Evolutionary conservation across 2,329 filamentous ascomycete genomes (phyloP), one percentile per base, ranked within the genome.

Genomic region (Didymosphaeria variabile): DNA sequence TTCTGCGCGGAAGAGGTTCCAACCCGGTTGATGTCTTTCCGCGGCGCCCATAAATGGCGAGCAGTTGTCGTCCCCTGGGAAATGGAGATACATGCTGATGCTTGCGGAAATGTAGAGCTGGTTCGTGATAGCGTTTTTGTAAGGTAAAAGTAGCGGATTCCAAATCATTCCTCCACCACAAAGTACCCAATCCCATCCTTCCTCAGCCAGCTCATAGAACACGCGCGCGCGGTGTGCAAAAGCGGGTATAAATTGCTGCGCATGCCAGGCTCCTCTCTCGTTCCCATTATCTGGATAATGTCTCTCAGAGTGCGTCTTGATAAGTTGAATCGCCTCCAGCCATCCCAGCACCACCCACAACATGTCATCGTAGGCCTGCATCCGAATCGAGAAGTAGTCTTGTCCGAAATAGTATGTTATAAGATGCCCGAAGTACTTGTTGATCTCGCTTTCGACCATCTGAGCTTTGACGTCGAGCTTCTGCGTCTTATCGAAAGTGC

Each of bases 91-190:
- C 94, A 98, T 97, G 56, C 86, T 87, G 38, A 94, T 86, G 23
- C 91, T 95, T 0, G 92, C 93, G 0, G 94, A 85, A 62, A 97
- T 92, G 79, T 87, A 97, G 1, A 97, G 86, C 75, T 97, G 88
- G 72, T 97, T 97, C 32, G 94, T 98, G 70, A 98, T 96, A 64
- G 94, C 93, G 72, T 98, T 98, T 75, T 97, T 98, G 82, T 97
- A 98, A 0, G 93, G 93, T 23, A 72, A 47, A 42, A 85, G 79
- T 38, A 87, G 86, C 2, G 92, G 92, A 67, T 91, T 96, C 94
- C 94, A 98, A 15, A 88, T 86, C 91, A 98, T 96, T 47, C 94
- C 94, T 23, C 94, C 94, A 5, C 86, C 86, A 71, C 94, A 98
- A 5, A 97, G 85, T 26, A 83, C 84, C 23, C 87, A 90, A 72